Conservation (phyloP, 2,329 filamentous ascomycete species). For the Cladosporium velox region DNA sequence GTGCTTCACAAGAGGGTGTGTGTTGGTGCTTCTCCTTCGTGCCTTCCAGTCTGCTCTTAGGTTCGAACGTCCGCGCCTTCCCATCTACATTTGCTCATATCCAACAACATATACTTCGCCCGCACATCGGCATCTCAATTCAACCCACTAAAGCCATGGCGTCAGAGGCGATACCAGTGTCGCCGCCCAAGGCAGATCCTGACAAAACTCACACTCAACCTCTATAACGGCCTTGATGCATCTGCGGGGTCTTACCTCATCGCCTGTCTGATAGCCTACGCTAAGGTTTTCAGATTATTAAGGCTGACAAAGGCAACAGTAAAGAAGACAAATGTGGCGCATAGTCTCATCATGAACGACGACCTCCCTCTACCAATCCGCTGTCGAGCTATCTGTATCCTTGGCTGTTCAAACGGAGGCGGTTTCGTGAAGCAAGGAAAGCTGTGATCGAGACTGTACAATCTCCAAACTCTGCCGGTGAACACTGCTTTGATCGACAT, state of each 20-base stretch:
- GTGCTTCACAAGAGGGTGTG: background rate
- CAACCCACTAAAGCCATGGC: background rate
- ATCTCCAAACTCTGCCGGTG: background rate
- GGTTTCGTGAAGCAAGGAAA: background rate
- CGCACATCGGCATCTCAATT: background rate
- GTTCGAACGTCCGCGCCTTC: background rate
- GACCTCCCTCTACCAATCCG: background rate
- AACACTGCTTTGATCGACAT: background rate
- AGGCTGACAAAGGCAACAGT: background rate
- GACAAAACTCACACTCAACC: background rate
- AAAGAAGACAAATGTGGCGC: background rate
- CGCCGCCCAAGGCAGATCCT: no score
- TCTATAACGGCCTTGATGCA: no score
- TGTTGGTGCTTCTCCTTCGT: background rate
- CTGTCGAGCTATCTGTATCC: background rate
- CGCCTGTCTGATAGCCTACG: background rate
- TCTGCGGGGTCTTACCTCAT: background rate
- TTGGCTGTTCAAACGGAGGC: background rate
- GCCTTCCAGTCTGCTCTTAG: background rate
- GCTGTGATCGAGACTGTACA: background rate
- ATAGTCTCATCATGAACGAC: background rate
- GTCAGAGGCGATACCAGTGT: background rate
- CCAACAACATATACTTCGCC: background rate
- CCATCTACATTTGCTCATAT: background rate
- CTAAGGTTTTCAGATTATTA: background rate